Evolutionary conservation across 148 eudicot genomes (phyloP), one percentile per base, ranked within the genome.

Genomic region (Persicaria tinctoria): DNA sequence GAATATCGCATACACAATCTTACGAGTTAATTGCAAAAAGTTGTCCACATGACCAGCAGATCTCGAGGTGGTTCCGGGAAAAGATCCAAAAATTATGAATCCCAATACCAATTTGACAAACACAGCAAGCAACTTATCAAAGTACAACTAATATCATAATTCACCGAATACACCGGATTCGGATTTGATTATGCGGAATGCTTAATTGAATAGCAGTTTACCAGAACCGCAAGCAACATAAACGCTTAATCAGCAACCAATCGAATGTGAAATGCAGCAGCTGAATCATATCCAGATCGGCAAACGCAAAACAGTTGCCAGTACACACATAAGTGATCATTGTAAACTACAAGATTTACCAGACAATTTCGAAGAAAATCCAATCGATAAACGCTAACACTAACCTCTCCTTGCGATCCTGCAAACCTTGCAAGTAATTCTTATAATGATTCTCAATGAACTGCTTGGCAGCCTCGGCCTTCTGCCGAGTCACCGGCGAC

Each of bases 391-490:
- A 57, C 47, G 1, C 44, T 27, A 53, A 46, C 18, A 54, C 27
- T 8, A 46, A 86, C 89, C 89, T 84, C 60, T 86, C 87, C 69
- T 77, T 78, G 16, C 89, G 87, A 82, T 86, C 87, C 57, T 86
- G 89, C 78, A 86, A 79, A 11, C 89, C 87, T 59, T 86, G 84
- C 45, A 84, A 23, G 68, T 86, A 77, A 69, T 86, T 86, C 84
- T 84, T 86, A 75, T 86, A 86, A 77, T 86, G 89, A 70, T 86
- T 84, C 82, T 86, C 89, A 73, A 86, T 86, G 48, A 86, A 20
- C 84, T 86, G 80, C 56, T 86, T 86, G 0, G 89, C 89, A 8
- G 89, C 89, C 17, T 84, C 89, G 5, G 85, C 80, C 41, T 84
- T 82, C 84, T 84, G 87, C 14, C 84, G 59, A n/a, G 87, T 86